Conservation (phyloP, 108 stramenopile species). For the Licmophora abbreviata region DNA sequence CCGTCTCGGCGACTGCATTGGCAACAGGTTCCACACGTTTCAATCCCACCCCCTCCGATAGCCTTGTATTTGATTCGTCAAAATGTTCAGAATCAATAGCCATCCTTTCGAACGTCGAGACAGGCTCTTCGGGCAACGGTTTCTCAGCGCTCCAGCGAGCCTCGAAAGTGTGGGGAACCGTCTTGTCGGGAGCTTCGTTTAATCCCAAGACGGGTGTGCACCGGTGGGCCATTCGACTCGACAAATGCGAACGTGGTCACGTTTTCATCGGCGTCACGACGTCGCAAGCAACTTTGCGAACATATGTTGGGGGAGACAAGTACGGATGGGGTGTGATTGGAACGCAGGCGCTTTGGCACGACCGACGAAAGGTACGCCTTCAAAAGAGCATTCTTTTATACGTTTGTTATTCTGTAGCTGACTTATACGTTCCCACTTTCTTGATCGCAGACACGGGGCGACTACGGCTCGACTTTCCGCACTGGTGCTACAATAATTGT, state of each 20-base stretch:
- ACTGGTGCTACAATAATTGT: conserved; percentile 71
- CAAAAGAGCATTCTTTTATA: conserved; percentile 9
- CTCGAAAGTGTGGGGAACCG: conserved; percentile 80
- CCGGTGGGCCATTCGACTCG: conserved; percentile 77
- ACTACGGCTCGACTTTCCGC: conserved; percentile 71
- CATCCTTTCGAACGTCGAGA: conserved; percentile 23
- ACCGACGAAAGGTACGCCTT: conserved; percentile 68
- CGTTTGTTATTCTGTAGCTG: too few species aligned
- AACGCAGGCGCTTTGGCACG: conserved; percentile 94
- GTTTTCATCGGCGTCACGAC: conserved; percentile 95
- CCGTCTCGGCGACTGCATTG: conserved; percentile 8
- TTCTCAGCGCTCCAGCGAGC: conserved; percentile 73
- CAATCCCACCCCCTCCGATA: conserved; percentile 22
- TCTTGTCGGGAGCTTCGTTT: conserved; percentile 48
- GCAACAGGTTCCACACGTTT: conserved; percentile 33
- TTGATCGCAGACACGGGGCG: conserved; percentile 57
- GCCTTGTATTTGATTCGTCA: conserved; percentile 54
- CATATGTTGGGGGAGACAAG: conserved; percentile 96
- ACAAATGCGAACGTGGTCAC: conserved; percentile 89
- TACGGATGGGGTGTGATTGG: conserved; percentile 97
- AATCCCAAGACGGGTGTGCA: conserved; percentile 71
- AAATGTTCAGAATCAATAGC: conserved; percentile 87
- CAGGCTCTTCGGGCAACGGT: conserved; percentile 10
- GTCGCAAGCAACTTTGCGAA: conserved; percentile 70
- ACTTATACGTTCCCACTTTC: neutral